Evolutionary conservation across 75 land plant genomes (phyloP), one percentile per base, ranked within the genome.

Genomic region (Sequoia sempervirens): DNA sequence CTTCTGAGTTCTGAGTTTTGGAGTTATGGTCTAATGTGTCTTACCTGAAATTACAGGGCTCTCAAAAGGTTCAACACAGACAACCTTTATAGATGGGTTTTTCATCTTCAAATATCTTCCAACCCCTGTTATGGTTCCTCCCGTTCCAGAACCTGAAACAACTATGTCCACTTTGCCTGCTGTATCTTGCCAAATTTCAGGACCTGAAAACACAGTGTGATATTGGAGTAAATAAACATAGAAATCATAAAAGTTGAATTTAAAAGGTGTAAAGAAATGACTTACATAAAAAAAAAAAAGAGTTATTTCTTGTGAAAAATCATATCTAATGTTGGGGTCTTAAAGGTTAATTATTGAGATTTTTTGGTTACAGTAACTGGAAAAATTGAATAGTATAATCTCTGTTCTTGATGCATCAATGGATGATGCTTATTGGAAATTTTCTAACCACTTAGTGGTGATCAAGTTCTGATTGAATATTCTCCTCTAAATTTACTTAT

Each of bases 101-200:
- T 85, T 85, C 76, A 82, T 79, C 84, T 89, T 89, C 1, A 89
- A 84, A 83, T 81, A 88, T 40, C 84, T 75, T 8, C 90, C 90
- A 79, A 90, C 73, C 18, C 90, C 90, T 47, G 84, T 43, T 54
- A 89, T 38, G 6, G 90, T 89, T n/a, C 90, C 90, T 46, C 90
- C 90, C 0, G 90, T 89, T 17, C 90, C 90, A 85, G 82, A 53
- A 14, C 87, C 90, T 47, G 90, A 47, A 46, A 89, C 83, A 20
- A 89, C 58, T 43, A 88, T 85, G 85, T 89, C 90, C 8, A 89
- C 90, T 14, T 88, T 87, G 36, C 90, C 90, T 78, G 70, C 90
- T 18, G 90, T 89, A n/a, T 83, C 90, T 82, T 68, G 68, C 90
- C 90, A 89, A 34, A 89, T 89, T 84, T 87, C 88, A 34, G 88